phyloP scores from a whole-genome alignment of 495 filamentous ascomycete genomes.

The Aspergillus asperescens region DNA sequence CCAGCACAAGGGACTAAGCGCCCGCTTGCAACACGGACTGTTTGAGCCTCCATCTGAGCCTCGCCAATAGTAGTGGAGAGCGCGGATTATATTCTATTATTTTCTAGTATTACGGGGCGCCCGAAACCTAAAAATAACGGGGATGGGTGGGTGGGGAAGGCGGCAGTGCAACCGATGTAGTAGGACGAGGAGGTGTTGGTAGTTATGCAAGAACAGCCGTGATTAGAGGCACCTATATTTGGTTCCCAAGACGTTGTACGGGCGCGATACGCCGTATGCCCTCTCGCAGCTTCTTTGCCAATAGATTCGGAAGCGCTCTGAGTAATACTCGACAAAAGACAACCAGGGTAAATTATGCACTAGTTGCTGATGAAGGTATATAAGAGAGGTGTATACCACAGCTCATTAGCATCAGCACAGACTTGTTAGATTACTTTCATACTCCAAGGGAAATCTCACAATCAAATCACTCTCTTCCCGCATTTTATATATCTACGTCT shows the following conservation, averaged over 20 bases:
- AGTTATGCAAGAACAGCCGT: background rate
- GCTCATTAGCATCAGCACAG: background rate
- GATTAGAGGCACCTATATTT: background rate
- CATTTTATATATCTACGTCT: background rate
- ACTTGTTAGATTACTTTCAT: background rate
- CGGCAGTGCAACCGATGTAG: background rate
- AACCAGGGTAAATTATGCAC: background rate
- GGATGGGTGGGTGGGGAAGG: background rate
- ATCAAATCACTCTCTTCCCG: background rate
- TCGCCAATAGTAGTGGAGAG: background rate
- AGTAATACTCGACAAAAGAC: background rate
- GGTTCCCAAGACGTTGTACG: background rate
- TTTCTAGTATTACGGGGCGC: background rate
- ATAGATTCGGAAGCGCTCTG: background rate
- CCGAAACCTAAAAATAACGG: background rate
- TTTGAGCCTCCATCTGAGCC: background rate
- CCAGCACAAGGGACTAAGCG: background rate
- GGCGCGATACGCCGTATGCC: background rate
- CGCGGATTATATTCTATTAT: background rate
- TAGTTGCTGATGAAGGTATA: background rate
- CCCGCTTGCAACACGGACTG: background rate
- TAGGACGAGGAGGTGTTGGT: background rate
- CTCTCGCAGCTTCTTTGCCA: background rate
- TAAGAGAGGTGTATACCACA: background rate
- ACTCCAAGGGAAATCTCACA: background rate